Percentiles rank a stretch among this genome's conserved stretches.
These are phyloP conservation scores for Linnemannia elongata DNA, from an alignment of 192 early-diverging fungal genomes.

Conservation along the genomic window DNA sequence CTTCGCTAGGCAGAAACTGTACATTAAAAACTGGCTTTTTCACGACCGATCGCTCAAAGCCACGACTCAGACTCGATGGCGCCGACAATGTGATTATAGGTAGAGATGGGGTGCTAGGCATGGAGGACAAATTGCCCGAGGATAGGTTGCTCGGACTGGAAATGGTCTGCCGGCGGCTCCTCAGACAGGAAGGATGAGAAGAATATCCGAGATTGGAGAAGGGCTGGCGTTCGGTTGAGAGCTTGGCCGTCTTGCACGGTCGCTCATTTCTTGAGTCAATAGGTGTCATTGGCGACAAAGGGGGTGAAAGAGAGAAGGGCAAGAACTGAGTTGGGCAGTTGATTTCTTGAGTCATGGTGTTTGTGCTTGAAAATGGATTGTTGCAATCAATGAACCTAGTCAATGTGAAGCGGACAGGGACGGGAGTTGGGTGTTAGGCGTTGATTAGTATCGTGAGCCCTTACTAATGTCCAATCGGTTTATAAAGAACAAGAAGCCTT, in stretches of 20 bases:
- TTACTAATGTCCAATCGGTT: too few species aligned
- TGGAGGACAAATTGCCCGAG: not conserved
- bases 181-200: not conserved
- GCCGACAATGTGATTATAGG: too few species aligned
- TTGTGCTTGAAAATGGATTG: not conserved
- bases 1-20: constrained; percentile 22
- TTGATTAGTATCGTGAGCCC: too few species aligned
- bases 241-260: constrained; percentile 4
- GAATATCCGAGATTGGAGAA: constrained; percentile 5
- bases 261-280: not conserved
- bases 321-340: not conserved
- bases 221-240: not conserved
- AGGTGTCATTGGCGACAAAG: not conserved
- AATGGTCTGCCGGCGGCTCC: not conserved
- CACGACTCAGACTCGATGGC: not conserved
- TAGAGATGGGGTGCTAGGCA: not conserved
- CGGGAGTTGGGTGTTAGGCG: too few species aligned
- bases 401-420: not conserved
- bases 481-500: too few species aligned
- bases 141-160: too few species aligned
- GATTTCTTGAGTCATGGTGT: constrained; percentile 1
- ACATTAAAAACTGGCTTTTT: not conserved
- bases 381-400: not conserved
- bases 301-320: not conserved
- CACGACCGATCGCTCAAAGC: not conserved